Evolutionary conservation across 2,329 filamentous ascomycete species (phyloP).

Genomic region (Talaromyces marneffei): DNA sequence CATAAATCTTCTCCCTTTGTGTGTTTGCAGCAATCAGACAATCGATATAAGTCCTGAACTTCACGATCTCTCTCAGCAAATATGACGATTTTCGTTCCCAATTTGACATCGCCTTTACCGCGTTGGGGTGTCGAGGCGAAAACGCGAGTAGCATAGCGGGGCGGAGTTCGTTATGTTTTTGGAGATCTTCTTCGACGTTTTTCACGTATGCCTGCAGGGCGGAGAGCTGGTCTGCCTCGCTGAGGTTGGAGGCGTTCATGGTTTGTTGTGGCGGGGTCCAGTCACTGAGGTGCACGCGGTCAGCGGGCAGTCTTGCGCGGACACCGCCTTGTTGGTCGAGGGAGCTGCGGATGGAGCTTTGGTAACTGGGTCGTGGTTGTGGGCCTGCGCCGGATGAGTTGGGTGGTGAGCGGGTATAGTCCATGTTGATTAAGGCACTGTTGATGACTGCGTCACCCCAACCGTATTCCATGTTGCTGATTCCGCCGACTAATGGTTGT

Average conservation of each 20-base stretch:
- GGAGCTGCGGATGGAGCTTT: conserved; percentile 59
- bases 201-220: conserved; percentile 73
- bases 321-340: conserved; percentile 58
- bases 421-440: conserved; percentile 62
- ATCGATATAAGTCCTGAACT: conserved; percentile 93
- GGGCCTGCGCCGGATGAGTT: conserved; percentile 29
- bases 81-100: conserved; percentile 97
- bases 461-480: conserved; percentile 96
- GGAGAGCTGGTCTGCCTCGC: conserved; percentile 74
- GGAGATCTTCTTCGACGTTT: conserved; percentile 77
- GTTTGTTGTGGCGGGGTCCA: conserved; percentile 88
- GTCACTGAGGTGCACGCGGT: conserved; percentile 75
- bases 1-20: conserved; percentile 65
- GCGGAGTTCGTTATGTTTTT: conserved; percentile 81
- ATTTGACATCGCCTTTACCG: conserved; percentile 80
- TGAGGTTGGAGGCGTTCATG: conserved; percentile 73
- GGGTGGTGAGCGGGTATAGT: conserved; percentile 26
- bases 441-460: conserved; percentile 84
- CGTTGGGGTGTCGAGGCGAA: conserved; percentile 75
- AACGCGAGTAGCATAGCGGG: conserved; percentile 85
- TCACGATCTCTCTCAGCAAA: conserved; percentile 86
- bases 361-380: conserved; percentile 46
- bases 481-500: conserved; percentile 82
- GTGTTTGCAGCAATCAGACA: conserved; percentile 65
- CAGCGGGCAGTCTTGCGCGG: conserved; percentile 69